Evolutionary conservation across 306 rosid genomes (phyloP), one percentile per base, ranked within the genome.

Genomic region (Morella rubra): DNA sequence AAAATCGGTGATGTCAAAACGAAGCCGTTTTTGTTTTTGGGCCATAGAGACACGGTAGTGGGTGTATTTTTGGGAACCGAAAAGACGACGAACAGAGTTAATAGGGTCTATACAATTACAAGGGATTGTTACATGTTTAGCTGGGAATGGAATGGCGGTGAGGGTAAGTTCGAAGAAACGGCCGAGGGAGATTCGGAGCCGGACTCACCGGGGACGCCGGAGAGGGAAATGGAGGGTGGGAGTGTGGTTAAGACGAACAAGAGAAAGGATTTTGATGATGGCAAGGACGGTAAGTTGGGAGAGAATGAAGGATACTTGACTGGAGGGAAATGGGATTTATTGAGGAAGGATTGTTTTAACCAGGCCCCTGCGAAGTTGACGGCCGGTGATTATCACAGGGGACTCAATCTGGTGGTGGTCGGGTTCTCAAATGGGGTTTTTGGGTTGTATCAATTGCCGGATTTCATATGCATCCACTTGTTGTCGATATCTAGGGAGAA

Each of bases 381-480:
- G 0, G 87, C 97, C 0, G 90, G 99, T 67, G 97, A 95, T 87
- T 95, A 89, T 83, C 97, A 92, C 72, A 82, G 85, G 76, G 95
- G 86, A 62, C 81, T 92, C 71, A 95, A 92, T 50, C 83, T 92
- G 93, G 71, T 90, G 59, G 97, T 95, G 71, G 95, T 87, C 60
- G 93, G 99, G 49, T 95, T 89, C 81, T 88, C 97, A 0, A 95
- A 88, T 80, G 99, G 99, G 4, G 90, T 86, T 18, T 95, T 95
- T 74, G 97, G 86, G 82, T 66, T 95, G 79, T 92, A 95, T 87
- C 97, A 89, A 81, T 88, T 95, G 96, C 97, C 97, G 4, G 99
- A 95, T 71, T 95, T 92, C 22, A 96, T 95, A 82, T 92, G 99
- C 80, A 77, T 19, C 13, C 16, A 22, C 64, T 10, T 58, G 40